A percentile compares a stretch with the other conserved stretches of the same genome.
These are phyloP conservation scores for Draba incana DNA, from an alignment of 345 rosid species.

Conservation along the genomic window DNA sequence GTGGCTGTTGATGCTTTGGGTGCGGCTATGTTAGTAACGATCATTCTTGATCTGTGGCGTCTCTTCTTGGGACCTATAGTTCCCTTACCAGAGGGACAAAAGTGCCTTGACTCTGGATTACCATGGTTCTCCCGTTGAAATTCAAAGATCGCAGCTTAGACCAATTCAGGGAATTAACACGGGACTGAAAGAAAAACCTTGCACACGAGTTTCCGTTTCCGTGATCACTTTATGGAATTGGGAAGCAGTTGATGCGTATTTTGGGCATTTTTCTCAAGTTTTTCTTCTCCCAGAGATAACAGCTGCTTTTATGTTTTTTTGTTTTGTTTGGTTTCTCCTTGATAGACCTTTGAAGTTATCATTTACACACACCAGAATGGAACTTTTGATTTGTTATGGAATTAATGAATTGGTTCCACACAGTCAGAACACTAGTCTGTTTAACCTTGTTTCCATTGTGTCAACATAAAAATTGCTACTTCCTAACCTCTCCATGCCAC, in stretches of 20 bases:
- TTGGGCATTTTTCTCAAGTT: conserved; percentile 15
- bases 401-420: not conserved
- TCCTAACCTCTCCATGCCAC: too few relatives aligned
- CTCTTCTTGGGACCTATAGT: conserved; percentile 91
- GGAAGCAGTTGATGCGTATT: not conserved
- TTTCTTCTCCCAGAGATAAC: conserved; percentile 11
- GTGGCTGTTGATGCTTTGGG: conserved; percentile 92
- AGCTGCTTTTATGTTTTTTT: conserved; percentile 1
- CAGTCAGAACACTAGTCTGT: too few relatives aligned
- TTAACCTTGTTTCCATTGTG: too few relatives aligned
- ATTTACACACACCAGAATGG: conserved; percentile 1
- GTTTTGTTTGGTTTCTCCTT: not conserved
- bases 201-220: not conserved
- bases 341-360: conserved; percentile 2
- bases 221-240: not conserved
- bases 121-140: conserved; percentile 67
- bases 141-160: conserved; percentile 13
- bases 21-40: conserved; percentile 96
- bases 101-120: conserved; percentile 73
- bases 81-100: conserved; percentile 52
- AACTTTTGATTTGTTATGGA: not conserved
- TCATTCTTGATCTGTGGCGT: conserved; percentile 95
- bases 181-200: conserved; percentile 5
- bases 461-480: too few relatives aligned
- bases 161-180: conserved; percentile 10